Conservation (phyloP, 371 early-diverging fungal species). For the Rhizopus sp. region DNA sequence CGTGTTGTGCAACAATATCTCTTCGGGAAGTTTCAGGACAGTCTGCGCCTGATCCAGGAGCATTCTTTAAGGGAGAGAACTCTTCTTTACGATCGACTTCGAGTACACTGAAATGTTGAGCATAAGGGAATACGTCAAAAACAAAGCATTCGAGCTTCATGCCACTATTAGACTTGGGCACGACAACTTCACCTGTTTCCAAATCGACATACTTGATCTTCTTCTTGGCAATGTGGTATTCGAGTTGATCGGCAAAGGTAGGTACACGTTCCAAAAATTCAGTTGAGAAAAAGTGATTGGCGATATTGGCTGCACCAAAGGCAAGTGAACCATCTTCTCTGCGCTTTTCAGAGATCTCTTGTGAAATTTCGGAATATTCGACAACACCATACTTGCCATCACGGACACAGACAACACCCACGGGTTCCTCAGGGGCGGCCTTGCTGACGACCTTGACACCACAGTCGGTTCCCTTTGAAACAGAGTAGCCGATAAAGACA, state of each 20-base stretch:
- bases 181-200: slow-evolving; percentile 68
- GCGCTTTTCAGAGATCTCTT: slow-evolving; percentile 68
- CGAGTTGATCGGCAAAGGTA: slow-evolving; percentile 77
- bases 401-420: slow-evolving; percentile 92
- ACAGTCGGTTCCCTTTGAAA: slow-evolving; percentile 77
- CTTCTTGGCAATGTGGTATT: slow-evolving; percentile 96
- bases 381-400: slow-evolving; percentile 85
- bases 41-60: slow-evolving; percentile 86
- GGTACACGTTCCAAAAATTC: slow-evolving; percentile 88
- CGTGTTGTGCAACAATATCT: slow-evolving; percentile 85
- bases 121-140: slow-evolving; percentile 95
- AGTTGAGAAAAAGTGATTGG: slow-evolving; percentile 95
- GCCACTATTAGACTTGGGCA: slow-evolving; percentile 71
- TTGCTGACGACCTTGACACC: slow-evolving; percentile 95
- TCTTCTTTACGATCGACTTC: slow-evolving; percentile 92
- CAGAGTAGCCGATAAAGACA: slow-evolving; percentile 82
- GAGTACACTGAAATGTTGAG: slow-evolving; percentile 84
- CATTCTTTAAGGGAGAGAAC: slow-evolving; percentile 98
- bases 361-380: slow-evolving; percentile 94
- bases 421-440: slow-evolving; percentile 81
- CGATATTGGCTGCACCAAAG: slow-evolving; percentile 95
- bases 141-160: slow-evolving; percentile 98
- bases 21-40: slow-evolving; percentile 92
- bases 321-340: slow-evolving; percentile 69
- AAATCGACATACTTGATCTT: slow-evolving; percentile 92